Base-by-base conservation (phyloP, 2,329 filamentous ascomycete genomes). In the Microdochium trichocladiopsis region DNA sequence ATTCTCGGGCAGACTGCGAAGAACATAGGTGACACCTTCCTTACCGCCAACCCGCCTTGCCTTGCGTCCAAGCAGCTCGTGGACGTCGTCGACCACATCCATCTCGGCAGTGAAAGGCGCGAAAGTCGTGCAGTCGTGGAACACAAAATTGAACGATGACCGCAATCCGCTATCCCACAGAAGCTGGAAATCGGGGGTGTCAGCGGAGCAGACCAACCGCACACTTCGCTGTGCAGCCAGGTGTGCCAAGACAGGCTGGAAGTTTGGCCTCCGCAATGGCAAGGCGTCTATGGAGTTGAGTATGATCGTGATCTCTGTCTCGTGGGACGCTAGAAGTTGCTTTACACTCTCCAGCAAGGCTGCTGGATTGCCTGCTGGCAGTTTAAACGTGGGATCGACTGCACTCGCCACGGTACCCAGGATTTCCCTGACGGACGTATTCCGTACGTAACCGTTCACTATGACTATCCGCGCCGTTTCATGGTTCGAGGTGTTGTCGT, bases 91-190 rank as follows among this genome's bases (percentile, higher is more conserved):
- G 2, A 97, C 90, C 2, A 89, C 84, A 62, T 95, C 90, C 8
- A 90, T 72, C 66, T 96, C 91, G 2, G 79, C 77, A 11, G 78
- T 75, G 60, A 88, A 90, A 1, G 89, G 79, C 1, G 81, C 77
- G 64, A 96, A 96, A 0, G 94, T 97, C 1, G 94, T 97, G 62
- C 87, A 87, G 71, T 99, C 92, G 72, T 99, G 94, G 69, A 95
- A 96, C 25, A 90, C 74, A 60, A 96, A 92, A 66, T 88, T 88
- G 69, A 92, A 90, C 25, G 88, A 82, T 16, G 90, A 86, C 48
- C 88, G 86, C n/a, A 92, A 77, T 51, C 85, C 86, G 51, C 89
- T 86, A 69, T 96, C 91, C 92, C 93, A 99, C 50, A 97, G 78
- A 1, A 96, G 72, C 1, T 90, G 75, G 63, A 96, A 96, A 61